These are phyloP conservation scores for Penicillium sp. DNA, from an alignment of 2,329 filamentous ascomycete species.

Conservation along the genomic window DNA sequence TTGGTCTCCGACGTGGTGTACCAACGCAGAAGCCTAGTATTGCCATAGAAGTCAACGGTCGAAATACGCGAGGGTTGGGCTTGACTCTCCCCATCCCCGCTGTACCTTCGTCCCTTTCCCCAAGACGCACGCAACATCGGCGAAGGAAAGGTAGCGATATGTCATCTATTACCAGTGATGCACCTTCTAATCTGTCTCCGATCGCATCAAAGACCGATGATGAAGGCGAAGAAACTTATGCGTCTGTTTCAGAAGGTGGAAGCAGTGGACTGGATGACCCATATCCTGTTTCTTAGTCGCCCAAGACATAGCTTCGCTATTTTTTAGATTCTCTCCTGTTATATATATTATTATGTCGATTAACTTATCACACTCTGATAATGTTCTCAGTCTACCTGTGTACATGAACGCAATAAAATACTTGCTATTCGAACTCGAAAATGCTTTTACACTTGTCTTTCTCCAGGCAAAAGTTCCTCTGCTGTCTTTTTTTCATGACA, in stretches of 20 bases:
- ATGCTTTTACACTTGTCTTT: not conserved
- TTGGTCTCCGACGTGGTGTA: constrained; percentile 28
- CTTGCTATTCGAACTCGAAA: not conserved
- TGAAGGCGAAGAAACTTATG: constrained; percentile 2
- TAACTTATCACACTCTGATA: not conserved
- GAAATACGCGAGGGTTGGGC: constrained; percentile 31
- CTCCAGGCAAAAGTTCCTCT: not conserved
- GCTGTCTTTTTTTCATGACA: not conserved
- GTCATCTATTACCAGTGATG: constrained; percentile 14
- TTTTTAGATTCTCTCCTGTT: not conserved
- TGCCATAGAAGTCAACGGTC: constrained; percentile 19
- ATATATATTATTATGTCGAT: constrained; percentile 3
- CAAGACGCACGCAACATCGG: constrained; percentile 8
- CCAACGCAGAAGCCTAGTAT: constrained; percentile 4
- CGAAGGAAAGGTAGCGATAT: constrained; percentile 16
- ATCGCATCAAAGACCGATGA: constrained; percentile 11
- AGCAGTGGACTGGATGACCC: constrained; percentile 13
- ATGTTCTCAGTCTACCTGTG: not conserved
- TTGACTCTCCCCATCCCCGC: constrained; percentile 32
- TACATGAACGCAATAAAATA: not conserved
- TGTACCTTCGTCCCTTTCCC: constrained; percentile 24
- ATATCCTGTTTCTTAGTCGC: not conserved
- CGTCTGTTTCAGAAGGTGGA: constrained; percentile 11
- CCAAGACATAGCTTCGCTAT: not conserved
- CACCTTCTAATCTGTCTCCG: constrained; percentile 11